Conservation (phyloP, 257 asterid species). For the Jaltomata sinuosa region DNA sequence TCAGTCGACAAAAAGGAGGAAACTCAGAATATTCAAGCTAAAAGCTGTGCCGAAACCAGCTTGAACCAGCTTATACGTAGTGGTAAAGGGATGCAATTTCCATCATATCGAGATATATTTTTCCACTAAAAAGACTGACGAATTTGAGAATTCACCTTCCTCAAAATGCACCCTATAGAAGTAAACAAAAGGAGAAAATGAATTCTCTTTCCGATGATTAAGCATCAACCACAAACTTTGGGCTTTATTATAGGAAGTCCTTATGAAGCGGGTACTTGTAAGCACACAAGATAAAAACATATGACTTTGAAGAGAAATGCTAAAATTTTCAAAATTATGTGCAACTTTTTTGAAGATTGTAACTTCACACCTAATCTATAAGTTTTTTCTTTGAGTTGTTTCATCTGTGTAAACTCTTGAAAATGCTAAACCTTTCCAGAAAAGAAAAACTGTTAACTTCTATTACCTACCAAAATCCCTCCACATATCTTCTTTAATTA, state of each 20-base stretch:
- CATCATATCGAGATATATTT: background rate
- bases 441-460: background rate
- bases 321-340: background rate
- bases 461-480: background rate
- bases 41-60: background rate
- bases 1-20: background rate
- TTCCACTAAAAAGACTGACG: background rate
- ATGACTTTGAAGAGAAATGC: background rate
- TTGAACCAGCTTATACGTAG: background rate
- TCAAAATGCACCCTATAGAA: background rate
- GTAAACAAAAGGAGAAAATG: background rate
- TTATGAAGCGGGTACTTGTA: background rate
- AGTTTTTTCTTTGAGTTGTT: background rate
- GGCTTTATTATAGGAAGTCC: background rate
- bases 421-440: background rate
- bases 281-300: background rate
- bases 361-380: background rate
- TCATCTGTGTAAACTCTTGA: background rate
- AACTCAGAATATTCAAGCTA: background rate
- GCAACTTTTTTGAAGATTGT: background rate
- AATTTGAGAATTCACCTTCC: background rate
- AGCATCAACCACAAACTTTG: background rate
- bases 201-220: background rate
- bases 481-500: background rate
- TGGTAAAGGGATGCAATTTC: background rate